Percentiles rank a stretch among this genome's conserved stretches.
Conservation (phyloP, 192 early-diverging fungal species). For the Coemansia sp. region DNA sequence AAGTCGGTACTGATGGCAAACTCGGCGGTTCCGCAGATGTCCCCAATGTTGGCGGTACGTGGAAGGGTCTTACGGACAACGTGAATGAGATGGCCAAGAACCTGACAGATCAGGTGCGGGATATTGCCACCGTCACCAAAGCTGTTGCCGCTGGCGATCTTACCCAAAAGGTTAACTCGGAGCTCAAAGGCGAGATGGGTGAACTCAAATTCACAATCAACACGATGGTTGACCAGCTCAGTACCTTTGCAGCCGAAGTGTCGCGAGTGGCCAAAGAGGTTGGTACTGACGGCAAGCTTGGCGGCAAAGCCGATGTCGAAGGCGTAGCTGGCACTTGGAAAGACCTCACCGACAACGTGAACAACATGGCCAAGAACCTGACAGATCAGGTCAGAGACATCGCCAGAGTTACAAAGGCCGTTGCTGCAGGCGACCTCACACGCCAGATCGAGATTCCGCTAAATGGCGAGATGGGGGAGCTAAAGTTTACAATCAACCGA, state of each 20-base stretch:
- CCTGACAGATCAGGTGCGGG: constrained; percentile 59
- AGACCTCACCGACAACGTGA: constrained; percentile 60
- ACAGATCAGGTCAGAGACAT: constrained; percentile 61
- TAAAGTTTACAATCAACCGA: constrained; percentile 62
- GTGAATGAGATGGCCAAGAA: constrained; percentile 62
- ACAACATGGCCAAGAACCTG: constrained; percentile 61
- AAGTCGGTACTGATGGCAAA: constrained; percentile 67
- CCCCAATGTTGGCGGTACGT: constrained; percentile 16
- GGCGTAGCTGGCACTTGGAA: constrained; percentile 59
- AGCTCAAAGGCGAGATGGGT: constrained; percentile 59
- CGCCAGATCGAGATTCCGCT: constrained; percentile 58
- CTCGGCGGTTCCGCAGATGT: constrained; percentile 21
- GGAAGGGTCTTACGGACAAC: constrained; percentile 45
- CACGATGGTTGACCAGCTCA: constrained; percentile 62
- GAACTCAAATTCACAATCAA: constrained; percentile 62
- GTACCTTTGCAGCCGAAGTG: constrained; percentile 62
- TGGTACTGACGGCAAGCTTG: constrained; percentile 63
- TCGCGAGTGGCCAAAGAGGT: constrained; percentile 65
- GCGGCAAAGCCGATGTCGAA: constrained; percentile 56
- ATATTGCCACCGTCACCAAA: constrained; percentile 60
- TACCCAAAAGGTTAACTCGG: constrained; percentile 56
- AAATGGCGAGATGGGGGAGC: constrained; percentile 61
- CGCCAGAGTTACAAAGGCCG: constrained; percentile 60
- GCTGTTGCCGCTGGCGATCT: constrained; percentile 63
- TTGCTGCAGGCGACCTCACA: constrained; percentile 58